phyloP scores from a whole-genome alignment of 2,329 filamentous ascomycete genomes.

The Stachybotrys elegans region DNA sequence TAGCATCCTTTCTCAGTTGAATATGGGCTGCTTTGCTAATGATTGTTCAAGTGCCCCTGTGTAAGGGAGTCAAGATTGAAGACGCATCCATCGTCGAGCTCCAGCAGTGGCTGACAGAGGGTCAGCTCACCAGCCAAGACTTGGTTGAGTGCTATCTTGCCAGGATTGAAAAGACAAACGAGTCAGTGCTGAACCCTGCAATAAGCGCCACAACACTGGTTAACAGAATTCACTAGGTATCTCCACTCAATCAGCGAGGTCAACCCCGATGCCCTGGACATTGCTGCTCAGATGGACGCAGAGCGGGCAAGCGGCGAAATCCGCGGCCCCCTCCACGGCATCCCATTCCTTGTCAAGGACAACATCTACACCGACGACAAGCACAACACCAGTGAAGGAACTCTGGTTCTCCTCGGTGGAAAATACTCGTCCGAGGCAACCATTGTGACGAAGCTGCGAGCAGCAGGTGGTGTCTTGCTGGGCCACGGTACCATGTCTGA shows the following conservation, averaged over 20 bases:
- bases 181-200: no score
- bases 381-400: conserved; percentile 39
- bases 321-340: conserved; percentile 50
- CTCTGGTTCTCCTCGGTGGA: conserved; percentile 6
- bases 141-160: conserved; percentile 13
- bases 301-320: conserved; percentile 20
- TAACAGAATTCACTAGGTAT: no score
- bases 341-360: conserved; percentile 62
- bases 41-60: conserved; percentile 3
- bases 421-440: conserved; percentile 6
- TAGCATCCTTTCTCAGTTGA: not conserved
- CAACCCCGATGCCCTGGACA: conserved; percentile 27
- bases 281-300: conserved; percentile 24
- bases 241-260: conserved; percentile 28
- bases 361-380: conserved; percentile 57
- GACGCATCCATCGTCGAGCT: conserved; percentile 6
- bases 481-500: conserved; percentile 7
- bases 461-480: conserved; percentile 4
- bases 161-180: conserved; percentile 20
- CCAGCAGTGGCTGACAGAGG: conserved; percentile 6
- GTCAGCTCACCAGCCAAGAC: conserved; percentile 3
- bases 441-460: conserved; percentile 5
- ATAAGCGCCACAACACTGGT: no score
- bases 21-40: not conserved
- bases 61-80: conserved; percentile 7